Conservation (phyloP, 441 rosid species). For the Viola pubescens region DNA sequence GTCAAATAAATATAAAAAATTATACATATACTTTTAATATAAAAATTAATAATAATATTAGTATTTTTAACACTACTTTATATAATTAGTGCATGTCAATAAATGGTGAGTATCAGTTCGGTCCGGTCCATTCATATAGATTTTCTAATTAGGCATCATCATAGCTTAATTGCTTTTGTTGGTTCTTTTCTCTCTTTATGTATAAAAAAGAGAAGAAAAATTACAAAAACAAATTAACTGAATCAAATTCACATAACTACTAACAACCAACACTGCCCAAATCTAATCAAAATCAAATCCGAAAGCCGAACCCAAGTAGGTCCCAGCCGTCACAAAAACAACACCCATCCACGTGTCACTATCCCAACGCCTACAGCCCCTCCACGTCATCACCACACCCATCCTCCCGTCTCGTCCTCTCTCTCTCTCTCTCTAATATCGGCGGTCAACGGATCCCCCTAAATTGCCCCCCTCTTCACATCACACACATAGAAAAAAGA, state of each 20-base stretch:
- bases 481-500: background rate
- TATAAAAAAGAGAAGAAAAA: no score
- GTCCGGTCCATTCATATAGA: no score
- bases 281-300: background rate
- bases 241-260: background rate
- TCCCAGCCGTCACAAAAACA: background rate
- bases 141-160: no score
- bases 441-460: slow-evolving; percentile 9
- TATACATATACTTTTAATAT: no score
- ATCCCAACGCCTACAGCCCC: background rate
- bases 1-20: no score
- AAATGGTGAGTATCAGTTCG: no score
- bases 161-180: no score
- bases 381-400: background rate
- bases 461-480: background rate
- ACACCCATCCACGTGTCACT: background rate
- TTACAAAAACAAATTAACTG: background rate
- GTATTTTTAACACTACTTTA: no score
- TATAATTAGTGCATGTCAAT: no score
- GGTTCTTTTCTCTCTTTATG: no score
- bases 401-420: background rate
- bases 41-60: no score
- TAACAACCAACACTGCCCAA: background rate
- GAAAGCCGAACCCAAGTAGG: background rate
- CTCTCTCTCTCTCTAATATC: background rate